phyloP scores from a whole-genome alignment of 345 rosid genomes.

The Eucalyptus cloeziana region DNA sequence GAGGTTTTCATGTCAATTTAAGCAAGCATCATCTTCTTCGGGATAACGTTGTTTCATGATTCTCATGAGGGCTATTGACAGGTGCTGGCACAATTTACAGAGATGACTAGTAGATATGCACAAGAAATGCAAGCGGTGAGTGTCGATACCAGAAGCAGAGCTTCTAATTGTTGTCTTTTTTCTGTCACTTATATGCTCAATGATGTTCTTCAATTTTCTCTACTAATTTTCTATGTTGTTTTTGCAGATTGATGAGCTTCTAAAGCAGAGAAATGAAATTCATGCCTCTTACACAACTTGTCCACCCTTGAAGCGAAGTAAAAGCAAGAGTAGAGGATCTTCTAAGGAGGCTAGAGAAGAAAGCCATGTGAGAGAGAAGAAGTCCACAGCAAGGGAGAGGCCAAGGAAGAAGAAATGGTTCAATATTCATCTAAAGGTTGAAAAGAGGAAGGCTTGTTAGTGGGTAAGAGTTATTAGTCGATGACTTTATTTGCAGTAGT shows the following conservation, averaged over 20 bases:
- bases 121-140: slow-evolving; percentile 92
- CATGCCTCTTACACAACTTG: slow-evolving; percentile 66
- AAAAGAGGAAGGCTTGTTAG: slow-evolving; percentile 91
- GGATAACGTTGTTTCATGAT: neutral
- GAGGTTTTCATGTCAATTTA: slow-evolving; percentile 34
- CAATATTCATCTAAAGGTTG: slow-evolving; percentile 68
- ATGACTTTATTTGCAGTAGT: neutral
- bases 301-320: slow-evolving; percentile 62
- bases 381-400: slow-evolving; percentile 37
- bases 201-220: neutral
- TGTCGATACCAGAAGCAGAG: neutral
- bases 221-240: neutral
- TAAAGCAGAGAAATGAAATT: slow-evolving; percentile 70
- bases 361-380: slow-evolving; percentile 45
- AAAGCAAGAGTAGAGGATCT: slow-evolving; percentile 40
- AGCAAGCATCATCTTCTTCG: neutral
- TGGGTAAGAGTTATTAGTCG: neutral
- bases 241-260: slow-evolving; percentile 81
- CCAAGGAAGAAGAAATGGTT: slow-evolving; percentile 84
- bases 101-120: slow-evolving; percentile 87
- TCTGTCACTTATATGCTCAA: neutral
- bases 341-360: slow-evolving; percentile 58
- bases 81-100: slow-evolving; percentile 81
- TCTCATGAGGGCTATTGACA: slow-evolving; percentile 3
- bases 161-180: neutral